A percentile compares a stretch with the other conserved stretches of the same genome.
These are phyloP conservation scores for Penicillium taxi DNA, from an alignment of 495 filamentous ascomycete genomes.

Conservation along the genomic window DNA sequence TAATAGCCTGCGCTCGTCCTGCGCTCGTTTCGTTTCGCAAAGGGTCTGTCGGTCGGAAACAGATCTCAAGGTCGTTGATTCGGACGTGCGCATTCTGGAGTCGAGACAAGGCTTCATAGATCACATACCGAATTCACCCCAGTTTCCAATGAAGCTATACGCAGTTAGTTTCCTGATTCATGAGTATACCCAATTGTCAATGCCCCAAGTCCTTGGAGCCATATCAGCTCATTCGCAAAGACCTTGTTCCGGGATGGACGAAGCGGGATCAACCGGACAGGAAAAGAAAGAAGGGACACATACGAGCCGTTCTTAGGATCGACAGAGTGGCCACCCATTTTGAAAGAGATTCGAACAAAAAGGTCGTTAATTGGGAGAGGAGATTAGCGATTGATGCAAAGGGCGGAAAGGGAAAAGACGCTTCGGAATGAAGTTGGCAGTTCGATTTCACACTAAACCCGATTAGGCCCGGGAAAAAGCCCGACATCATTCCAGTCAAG, in stretches of 20 bases:
- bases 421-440: slow-evolving; percentile 30
- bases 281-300: slow-evolving; percentile 34
- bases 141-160: slow-evolving; percentile 72
- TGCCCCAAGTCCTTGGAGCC: no score
- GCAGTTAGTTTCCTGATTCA: slow-evolving; percentile 6
- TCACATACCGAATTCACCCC: slow-evolving; percentile 77
- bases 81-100: slow-evolving; percentile 10
- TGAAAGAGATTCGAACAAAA: slow-evolving; percentile 23
- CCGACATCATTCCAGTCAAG: slow-evolving; percentile 21
- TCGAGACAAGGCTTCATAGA: slow-evolving; percentile 10
- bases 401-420: slow-evolving; percentile 24
- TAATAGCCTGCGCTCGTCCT: not conserved
- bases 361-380: slow-evolving; percentile 16
- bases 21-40: not conserved
- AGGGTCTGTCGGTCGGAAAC: not conserved
- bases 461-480: slow-evolving; percentile 38
- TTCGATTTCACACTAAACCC: slow-evolving; percentile 32
- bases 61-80: slow-evolving; percentile 3
- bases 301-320: slow-evolving; percentile 63
- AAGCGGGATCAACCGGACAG: slow-evolving; percentile 10
- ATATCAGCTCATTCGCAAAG: no score
- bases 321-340: slow-evolving; percentile 57
- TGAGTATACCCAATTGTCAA: no score
- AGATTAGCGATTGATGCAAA: slow-evolving; percentile 14
- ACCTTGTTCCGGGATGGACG: no score